Conservation (phyloP, 306 rosid genomes). For the Sechiopsis laciniata region DNA sequence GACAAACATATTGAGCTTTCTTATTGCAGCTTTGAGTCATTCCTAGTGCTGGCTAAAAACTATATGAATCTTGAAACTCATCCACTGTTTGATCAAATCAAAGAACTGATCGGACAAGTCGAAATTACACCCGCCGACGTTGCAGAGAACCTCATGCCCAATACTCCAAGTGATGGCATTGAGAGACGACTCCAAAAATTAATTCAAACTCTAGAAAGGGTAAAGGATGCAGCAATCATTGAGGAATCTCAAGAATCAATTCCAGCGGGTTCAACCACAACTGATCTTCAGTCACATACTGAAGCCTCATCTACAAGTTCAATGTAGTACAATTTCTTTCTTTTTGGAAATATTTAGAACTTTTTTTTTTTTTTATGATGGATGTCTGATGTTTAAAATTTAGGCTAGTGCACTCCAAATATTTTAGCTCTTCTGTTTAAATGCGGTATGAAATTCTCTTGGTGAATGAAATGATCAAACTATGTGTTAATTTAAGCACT, state of each 20-base stretch:
- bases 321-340: not conserved
- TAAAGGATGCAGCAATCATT: slow-evolving; percentile 23
- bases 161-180: slow-evolving; percentile 50
- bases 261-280: not conserved
- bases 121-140: slow-evolving; percentile 79
- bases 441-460: too few species aligned
- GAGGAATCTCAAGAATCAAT: not conserved
- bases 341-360: too few species aligned
- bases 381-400: too few species aligned
- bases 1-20: slow-evolving; percentile 78
- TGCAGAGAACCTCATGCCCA: slow-evolving; percentile 74
- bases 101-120: slow-evolving; percentile 38
- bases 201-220: slow-evolving; percentile 47
- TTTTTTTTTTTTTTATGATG: too few species aligned
- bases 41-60: slow-evolving; percentile 65
- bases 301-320: not conserved
- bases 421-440: too few species aligned
- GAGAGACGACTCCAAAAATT: slow-evolving; percentile 53
- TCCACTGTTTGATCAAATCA: slow-evolving; percentile 42
- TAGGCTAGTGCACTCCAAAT: too few species aligned
- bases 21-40: slow-evolving; percentile 62
- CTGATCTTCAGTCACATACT: not conserved
- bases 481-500: too few species aligned
- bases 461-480: too few species aligned
- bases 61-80: slow-evolving; percentile 54